These are phyloP conservation scores for Podila epicladia DNA, from an alignment of 192 early-diverging fungal species.

Conservation along the genomic window DNA sequence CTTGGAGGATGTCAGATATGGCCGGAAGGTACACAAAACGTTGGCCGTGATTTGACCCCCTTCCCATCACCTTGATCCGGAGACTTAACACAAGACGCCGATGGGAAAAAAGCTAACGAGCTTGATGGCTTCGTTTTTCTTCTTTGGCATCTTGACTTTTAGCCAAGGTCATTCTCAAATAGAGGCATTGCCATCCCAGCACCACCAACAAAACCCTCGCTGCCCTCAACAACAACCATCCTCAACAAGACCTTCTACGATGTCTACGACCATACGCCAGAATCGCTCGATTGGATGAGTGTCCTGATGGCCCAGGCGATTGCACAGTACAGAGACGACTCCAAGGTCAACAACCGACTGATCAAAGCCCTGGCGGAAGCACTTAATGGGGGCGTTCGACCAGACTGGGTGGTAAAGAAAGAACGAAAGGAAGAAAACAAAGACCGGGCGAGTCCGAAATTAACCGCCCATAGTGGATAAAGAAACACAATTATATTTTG, in stretches of 20 bases:
- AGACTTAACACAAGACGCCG: no score
- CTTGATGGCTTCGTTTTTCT: not conserved
- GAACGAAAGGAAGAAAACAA: not conserved
- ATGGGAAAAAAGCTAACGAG: not conserved
- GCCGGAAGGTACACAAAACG: slow-evolving; percentile 36
- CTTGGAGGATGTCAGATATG: slow-evolving; percentile 59
- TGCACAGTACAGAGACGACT: slow-evolving; percentile 77
- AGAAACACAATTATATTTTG: not conserved
- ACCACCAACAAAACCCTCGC: slow-evolving; percentile 60
- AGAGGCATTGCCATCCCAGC: slow-evolving; percentile 61
- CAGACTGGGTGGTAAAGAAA: slow-evolving; percentile 75
- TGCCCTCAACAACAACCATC: slow-evolving; percentile 62
- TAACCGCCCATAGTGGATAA: not conserved
- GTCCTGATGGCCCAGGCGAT: slow-evolving; percentile 83
- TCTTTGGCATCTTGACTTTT: not conserved
- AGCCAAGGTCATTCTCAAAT: slow-evolving; percentile 55
- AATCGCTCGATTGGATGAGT: slow-evolving; percentile 88
- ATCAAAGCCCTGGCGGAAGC: slow-evolving; percentile 72
- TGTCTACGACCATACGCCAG: slow-evolving; percentile 62
- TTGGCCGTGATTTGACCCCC: not conserved
- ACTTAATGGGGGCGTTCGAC: slow-evolving; percentile 73
- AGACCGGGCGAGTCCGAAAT: not conserved
- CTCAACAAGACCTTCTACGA: slow-evolving; percentile 69
- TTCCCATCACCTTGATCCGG: not conserved
- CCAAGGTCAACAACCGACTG: slow-evolving; percentile 70